These are phyloP conservation scores for Polygonum aviculare DNA, from an alignment of 148 eudicot species.

Conservation along the genomic window DNA sequence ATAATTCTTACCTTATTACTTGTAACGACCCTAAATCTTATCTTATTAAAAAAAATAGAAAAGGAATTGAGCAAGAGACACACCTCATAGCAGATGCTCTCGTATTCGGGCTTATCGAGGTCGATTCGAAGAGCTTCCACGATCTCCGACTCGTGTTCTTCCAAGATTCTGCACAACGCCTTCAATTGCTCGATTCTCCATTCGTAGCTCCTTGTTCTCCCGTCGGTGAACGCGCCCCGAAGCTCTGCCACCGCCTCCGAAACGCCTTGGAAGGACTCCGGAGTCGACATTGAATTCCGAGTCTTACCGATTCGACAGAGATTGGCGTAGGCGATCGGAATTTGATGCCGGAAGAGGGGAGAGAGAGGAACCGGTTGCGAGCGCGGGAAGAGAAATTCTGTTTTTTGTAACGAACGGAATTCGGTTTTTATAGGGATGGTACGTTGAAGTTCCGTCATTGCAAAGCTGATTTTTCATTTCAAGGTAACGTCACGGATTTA, in stretches of 20 bases:
- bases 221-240: constrained; percentile 23
- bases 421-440: neutral
- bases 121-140: constrained; percentile 56
- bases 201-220: constrained; percentile 50
- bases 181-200: constrained; percentile 67
- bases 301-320: neutral
- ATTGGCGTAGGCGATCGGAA: neutral
- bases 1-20: no score
- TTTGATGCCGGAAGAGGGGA: neutral
- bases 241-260: constrained; percentile 44
- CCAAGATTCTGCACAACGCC: constrained; percentile 29
- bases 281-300: constrained; percentile 3
- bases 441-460: neutral
- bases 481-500: no score
- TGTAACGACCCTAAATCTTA: no score
- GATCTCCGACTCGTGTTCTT: constrained; percentile 38
- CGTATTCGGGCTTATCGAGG: constrained; percentile 48
- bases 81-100: constrained; percentile 55
- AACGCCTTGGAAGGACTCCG: constrained; percentile 22
- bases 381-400: neutral
- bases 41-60: neutral
- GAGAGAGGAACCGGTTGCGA: neutral
- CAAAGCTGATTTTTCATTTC: neutral
- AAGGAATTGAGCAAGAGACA: neutral
- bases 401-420: neutral